These are phyloP conservation scores for Naegleria lovaniensis DNA, from an alignment of 208 protist genomes.

Conservation along the genomic window DNA sequence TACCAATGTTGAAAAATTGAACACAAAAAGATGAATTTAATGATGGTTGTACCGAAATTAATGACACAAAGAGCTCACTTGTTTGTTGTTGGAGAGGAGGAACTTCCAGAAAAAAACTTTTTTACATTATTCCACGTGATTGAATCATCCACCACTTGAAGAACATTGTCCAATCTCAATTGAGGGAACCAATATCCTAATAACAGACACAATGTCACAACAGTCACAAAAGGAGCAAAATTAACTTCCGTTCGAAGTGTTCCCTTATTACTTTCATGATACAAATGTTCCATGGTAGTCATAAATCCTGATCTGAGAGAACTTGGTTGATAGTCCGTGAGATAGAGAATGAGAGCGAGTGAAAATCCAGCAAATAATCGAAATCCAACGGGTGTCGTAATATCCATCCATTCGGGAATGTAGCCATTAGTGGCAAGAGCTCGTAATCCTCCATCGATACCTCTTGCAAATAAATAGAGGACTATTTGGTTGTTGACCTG, in stretches of 20 bases:
- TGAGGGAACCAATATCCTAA: neutral
- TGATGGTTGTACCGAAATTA: too few species aligned
- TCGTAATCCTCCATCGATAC: neutral
- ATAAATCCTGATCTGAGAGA: slow-evolving; percentile 6
- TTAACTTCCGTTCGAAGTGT: neutral
- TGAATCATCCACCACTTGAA: neutral
- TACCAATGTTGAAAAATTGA: too few species aligned
- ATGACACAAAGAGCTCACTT: too few species aligned
- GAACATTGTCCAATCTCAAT: neutral
- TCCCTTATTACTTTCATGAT: slow-evolving; percentile 13
- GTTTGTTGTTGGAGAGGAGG: too few species aligned
- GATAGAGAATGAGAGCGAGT: neutral
- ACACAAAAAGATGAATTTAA: too few species aligned
- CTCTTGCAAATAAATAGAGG: slow-evolving; percentile 28
- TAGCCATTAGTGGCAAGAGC: neutral
- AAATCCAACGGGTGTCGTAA: neutral
- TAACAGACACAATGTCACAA: neutral
- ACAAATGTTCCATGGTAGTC: neutral
- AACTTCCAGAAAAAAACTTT: neutral
- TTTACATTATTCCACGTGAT: neutral
- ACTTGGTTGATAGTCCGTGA: neutral
- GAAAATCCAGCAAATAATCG: slow-evolving; percentile 26
- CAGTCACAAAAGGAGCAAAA: neutral
- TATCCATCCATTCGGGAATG: neutral
- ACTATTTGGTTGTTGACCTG: slow-evolving; percentile 26